A percentile compares a stretch with the other conserved stretches of the same genome.
Evolutionary conservation across 2,329 filamentous ascomycete species (phyloP).

Genomic region (Arthrobotrys megalospora): DNA sequence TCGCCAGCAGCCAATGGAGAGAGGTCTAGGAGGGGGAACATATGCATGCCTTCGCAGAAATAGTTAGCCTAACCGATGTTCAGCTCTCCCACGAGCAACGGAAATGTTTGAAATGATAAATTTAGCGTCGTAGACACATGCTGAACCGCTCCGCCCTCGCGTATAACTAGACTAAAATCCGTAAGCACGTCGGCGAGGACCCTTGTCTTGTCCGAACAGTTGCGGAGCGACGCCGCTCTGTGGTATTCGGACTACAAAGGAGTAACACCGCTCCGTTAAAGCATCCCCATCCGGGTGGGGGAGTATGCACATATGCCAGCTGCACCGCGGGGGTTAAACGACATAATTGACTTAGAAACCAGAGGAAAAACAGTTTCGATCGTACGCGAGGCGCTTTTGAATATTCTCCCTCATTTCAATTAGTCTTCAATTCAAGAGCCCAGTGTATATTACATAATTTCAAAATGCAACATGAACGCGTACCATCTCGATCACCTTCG

Average conservation of each 20-base stretch:
- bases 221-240: conserved; percentile 1
- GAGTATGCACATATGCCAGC: conserved; percentile 3
- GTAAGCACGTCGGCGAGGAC: conserved; percentile 19
- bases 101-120: background rate
- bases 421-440: background rate
- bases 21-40: background rate
- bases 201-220: background rate
- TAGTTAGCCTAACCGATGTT: conserved; percentile 10
- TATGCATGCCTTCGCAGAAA: conserved; percentile 10
- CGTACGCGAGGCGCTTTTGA: background rate
- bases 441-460: conserved; percentile 2
- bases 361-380: too few species aligned
- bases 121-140: conserved; percentile 24
- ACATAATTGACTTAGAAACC: conserved; percentile 1
- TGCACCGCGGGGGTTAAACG: conserved; percentile 11
- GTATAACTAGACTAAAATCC: conserved; percentile 16
- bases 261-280: background rate
- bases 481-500: background rate
- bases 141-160: conserved; percentile 24
- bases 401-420: background rate
- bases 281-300: conserved; percentile 16
- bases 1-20: conserved; percentile 7
- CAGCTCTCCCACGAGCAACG: conserved; percentile 20
- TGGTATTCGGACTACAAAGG: background rate
- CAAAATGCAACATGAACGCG: conserved; percentile 10